Evolutionary conservation across 2,329 filamentous ascomycete species (phyloP).

Genomic region (Sphaceloma murrayae): DNA sequence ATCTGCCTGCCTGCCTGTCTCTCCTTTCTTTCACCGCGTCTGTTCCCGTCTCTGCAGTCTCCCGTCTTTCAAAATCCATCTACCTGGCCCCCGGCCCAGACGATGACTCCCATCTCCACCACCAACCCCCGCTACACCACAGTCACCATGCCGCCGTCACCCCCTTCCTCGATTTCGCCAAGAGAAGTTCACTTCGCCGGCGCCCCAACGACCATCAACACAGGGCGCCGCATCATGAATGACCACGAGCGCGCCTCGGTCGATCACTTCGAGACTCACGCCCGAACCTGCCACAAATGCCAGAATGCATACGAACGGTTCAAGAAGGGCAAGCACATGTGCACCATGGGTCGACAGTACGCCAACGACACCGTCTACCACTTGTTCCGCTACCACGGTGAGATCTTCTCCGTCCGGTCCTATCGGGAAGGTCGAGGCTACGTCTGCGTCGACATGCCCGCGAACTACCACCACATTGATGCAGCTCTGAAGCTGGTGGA

Average conservation of each 20-base stretch:
- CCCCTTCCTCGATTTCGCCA: constrained; percentile 5
- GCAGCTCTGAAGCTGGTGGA: constrained; percentile 7
- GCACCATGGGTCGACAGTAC: neutral
- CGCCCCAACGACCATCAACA: neutral
- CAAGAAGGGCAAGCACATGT: constrained; percentile 11
- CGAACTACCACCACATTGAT: constrained; percentile 1
- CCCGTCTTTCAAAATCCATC: neutral
- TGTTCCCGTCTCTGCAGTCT: neutral
- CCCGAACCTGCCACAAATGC: neutral
- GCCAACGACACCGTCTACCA: neutral
- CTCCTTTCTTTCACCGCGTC: neutral
- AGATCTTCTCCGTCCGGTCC: neutral
- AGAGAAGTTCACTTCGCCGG: constrained; percentile 1
- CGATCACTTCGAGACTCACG: constrained; percentile 6
- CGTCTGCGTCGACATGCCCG: constrained; percentile 4
- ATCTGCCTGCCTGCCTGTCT: neutral
- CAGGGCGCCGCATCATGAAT: neutral
- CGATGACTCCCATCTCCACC: too few relatives aligned
- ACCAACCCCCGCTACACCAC: neutral
- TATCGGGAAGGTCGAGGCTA: neutral
- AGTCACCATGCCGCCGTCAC: constrained; percentile 6
- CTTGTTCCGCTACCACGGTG: neutral
- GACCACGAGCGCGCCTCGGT: neutral
- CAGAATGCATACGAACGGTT: constrained; percentile 8
- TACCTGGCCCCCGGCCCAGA: too few relatives aligned